These are phyloP conservation scores for Agaricus bisporus DNA, from an alignment of 768 basidiomycete genomes.

Conservation along the genomic window DNA sequence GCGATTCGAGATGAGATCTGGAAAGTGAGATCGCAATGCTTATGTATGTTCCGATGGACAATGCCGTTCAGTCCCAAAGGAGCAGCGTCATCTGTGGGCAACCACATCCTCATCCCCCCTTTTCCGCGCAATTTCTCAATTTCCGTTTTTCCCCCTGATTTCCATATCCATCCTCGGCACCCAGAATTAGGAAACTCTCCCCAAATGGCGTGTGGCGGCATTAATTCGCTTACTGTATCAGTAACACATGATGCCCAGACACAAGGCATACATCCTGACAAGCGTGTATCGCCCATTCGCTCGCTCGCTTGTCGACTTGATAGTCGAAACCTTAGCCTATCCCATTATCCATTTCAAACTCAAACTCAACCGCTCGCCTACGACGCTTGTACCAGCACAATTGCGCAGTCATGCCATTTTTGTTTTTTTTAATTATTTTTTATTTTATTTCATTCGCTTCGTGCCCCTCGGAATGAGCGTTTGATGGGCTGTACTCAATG, in stretches of 20 bases:
- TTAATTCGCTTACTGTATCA: conserved; percentile 13
- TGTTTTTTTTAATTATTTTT: not conserved
- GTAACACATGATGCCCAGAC: conserved; percentile 12
- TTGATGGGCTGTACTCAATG: conserved; percentile 4
- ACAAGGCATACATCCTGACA: conserved; percentile 15
- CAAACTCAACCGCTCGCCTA: not conserved
- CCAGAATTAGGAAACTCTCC: conserved; percentile 16
- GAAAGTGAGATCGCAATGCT: conserved; percentile 16
- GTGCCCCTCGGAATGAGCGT: conserved; percentile 6
- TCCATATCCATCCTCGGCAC: conserved; percentile 19
- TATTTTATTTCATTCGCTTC: not conserved
- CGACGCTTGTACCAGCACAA: no score
- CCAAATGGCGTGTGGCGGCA: conserved; percentile 2
- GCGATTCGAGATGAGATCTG: conserved; percentile 20
- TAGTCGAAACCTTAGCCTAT: not conserved
- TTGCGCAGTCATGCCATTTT: not conserved
- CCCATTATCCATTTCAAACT: not conserved
- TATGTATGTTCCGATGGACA: conserved; percentile 26
- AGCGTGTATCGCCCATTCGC: conserved; percentile 13
- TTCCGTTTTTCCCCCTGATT: conserved; percentile 5
- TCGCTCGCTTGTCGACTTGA: conserved; percentile 9
- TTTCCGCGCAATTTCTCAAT: not conserved
- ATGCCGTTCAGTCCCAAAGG: conserved; percentile 23
- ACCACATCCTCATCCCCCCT: no score
- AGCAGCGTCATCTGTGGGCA: conserved; percentile 1